phyloP scores from a whole-genome alignment of 2,329 filamentous ascomycete genomes.

The Trichoderma lentiforme region DNA sequence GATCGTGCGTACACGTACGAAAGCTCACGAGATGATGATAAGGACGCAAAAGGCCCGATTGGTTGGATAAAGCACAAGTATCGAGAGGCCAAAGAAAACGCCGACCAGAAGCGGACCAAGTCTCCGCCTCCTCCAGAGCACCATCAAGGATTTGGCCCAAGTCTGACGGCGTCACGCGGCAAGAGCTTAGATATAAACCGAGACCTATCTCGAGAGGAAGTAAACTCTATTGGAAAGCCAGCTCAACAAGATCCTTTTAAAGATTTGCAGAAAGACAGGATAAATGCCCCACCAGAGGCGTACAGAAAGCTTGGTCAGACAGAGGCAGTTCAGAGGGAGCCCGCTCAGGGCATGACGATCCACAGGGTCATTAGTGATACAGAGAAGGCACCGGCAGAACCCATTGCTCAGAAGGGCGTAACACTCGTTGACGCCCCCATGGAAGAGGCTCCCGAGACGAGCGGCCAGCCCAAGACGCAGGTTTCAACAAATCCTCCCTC shows the following conservation, averaged over 20 bases:
- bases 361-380: slow-evolving; percentile 5
- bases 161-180: slow-evolving; percentile 37
- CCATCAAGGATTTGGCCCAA: slow-evolving; percentile 26
- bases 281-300: not conserved
- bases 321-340: not conserved
- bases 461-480: not conserved
- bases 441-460: not conserved
- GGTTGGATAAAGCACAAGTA: slow-evolving; percentile 61
- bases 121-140: slow-evolving; percentile 47
- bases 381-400: not conserved
- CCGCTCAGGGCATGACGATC: slow-evolving; percentile 6
- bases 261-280: not conserved
- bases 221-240: not conserved
- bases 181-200: slow-evolving; percentile 50
- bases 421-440: not conserved
- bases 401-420: not conserved
- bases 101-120: slow-evolving; percentile 53
- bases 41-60: slow-evolving; percentile 51
- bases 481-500: not conserved
- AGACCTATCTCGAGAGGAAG: slow-evolving; percentile 26
- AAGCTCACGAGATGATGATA: slow-evolving; percentile 44
- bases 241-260: not conserved
- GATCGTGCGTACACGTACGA: slow-evolving; percentile 41
- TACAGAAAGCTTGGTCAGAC: slow-evolving; percentile 4
- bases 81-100: slow-evolving; percentile 56